These are phyloP conservation scores for Globisporangium paddicum DNA, from an alignment of 352 stramenopile species.

Conservation along the genomic window DNA sequence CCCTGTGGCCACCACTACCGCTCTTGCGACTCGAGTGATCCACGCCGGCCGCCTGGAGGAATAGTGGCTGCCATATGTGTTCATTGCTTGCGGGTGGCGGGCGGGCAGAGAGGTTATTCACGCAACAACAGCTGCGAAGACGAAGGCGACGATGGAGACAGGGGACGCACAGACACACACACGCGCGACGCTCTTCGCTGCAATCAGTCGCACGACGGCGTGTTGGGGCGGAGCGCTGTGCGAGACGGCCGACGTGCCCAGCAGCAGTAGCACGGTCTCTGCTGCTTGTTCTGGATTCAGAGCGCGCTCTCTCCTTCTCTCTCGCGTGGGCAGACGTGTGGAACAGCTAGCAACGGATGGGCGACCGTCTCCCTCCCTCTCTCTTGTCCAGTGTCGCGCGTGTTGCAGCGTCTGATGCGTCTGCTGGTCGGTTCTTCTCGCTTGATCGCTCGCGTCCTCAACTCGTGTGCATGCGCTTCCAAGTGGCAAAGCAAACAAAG, in stretches of 20 bases:
- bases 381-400: neutral
- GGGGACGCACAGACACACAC: neutral
- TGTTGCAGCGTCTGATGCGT: neutral
- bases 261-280: neutral
- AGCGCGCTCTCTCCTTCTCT: neutral
- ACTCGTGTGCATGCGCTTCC: neutral
- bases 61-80: neutral
- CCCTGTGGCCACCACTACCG: neutral
- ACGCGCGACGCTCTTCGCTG: neutral
- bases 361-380: neutral
- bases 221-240: neutral
- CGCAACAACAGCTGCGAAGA: neutral
- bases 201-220: neutral
- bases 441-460: neutral
- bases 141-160: neutral
- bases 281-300: neutral
- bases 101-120: neutral
- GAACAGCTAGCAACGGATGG: neutral
- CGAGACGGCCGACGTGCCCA: neutral
- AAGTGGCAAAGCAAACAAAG: neutral
- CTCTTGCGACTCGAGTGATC: neutral
- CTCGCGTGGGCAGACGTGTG: neutral
- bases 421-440: neutral
- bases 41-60: slow-evolving; percentile 1
- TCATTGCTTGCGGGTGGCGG: slow-evolving; percentile 1